These are phyloP conservation scores for Benincasa hispida DNA, from an alignment of 306 rosid genomes.

Conservation along the genomic window DNA sequence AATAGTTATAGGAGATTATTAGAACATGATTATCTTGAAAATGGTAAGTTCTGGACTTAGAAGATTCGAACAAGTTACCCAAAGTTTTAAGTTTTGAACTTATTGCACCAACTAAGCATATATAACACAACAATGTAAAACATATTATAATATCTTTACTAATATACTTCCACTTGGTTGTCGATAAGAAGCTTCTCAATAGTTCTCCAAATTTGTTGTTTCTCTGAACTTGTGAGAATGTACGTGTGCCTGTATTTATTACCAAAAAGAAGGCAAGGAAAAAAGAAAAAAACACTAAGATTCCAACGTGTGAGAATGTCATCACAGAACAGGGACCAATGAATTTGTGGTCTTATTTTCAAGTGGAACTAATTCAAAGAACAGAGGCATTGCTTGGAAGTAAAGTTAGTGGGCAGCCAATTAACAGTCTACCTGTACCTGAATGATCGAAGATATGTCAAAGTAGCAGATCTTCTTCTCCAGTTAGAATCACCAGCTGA, in stretches of 20 bases:
- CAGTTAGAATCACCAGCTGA: slow-evolving; percentile 84
- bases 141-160: too few species aligned
- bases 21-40: too few species aligned
- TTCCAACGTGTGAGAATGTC: background rate
- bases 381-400: background rate
- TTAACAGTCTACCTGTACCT: slow-evolving; percentile 64
- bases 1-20: too few species aligned
- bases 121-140: too few species aligned
- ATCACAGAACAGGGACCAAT: background rate
- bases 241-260: slow-evolving; percentile 72
- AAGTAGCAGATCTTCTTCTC: slow-evolving; percentile 87
- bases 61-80: too few species aligned
- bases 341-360: background rate
- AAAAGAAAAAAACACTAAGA: background rate
- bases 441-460: slow-evolving; percentile 85
- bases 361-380: background rate
- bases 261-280: background rate
- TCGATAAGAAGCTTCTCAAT: slow-evolving; percentile 85
- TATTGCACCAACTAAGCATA: too few species aligned
- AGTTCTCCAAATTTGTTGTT: slow-evolving; percentile 73
- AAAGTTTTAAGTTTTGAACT: too few species aligned
- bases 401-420: background rate
- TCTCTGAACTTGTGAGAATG: slow-evolving; percentile 55
- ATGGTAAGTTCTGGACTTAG: too few species aligned
- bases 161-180: slow-evolving; percentile 99